phyloP scores from a whole-genome alignment of 106 monocot genomes.

The Dactylorhiza incarnata region DNA sequence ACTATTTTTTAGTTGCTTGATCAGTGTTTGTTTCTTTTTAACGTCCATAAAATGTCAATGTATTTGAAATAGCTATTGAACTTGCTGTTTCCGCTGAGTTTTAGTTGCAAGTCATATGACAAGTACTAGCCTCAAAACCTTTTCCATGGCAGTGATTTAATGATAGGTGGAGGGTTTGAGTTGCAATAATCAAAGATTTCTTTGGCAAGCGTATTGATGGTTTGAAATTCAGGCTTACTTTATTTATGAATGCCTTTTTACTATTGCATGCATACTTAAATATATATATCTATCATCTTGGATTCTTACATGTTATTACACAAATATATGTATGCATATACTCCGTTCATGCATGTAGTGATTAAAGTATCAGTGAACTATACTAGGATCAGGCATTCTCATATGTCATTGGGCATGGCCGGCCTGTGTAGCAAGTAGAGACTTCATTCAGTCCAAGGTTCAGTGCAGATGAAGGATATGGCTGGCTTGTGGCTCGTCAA shows the following conservation, averaged over 20 bases:
- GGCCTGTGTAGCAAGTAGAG: no score
- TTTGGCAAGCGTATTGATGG: not conserved
- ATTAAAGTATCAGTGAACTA: no score
- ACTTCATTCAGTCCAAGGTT: no score
- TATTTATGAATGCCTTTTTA: not conserved
- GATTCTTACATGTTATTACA: no score
- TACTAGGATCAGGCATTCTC: no score
- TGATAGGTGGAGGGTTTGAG: not conserved
- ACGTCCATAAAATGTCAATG: not conserved
- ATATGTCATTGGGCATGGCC: no score
- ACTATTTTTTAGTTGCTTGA: not conserved
- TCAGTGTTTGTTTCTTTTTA: conserved; percentile 3
- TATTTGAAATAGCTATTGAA: not conserved
- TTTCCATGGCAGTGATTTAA: not conserved
- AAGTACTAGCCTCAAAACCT: not conserved
- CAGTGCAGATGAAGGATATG: no score
- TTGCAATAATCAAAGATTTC: not conserved
- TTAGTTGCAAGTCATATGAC: not conserved
- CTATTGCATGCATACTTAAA: no score
- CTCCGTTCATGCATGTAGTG: no score
- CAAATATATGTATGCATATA: no score
- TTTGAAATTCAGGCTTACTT: not conserved
- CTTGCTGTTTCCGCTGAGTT: not conserved
- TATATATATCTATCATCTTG: no score
- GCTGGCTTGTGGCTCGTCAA: no score